Evolutionary conservation across 23 red algal genomes (phyloP).

Genomic region (Agarophyton chilense): DNA sequence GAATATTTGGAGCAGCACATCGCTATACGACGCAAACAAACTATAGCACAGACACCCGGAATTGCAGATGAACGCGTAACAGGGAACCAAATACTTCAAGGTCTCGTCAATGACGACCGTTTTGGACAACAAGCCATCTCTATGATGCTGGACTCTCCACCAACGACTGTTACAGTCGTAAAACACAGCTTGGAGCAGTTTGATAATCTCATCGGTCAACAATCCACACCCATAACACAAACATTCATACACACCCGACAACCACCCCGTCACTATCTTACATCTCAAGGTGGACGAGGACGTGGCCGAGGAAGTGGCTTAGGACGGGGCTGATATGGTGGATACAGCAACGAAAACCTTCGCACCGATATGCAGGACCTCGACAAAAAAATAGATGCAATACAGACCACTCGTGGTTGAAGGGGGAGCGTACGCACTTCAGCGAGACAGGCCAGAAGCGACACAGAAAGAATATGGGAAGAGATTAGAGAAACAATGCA

Average conservation of each 20-base stretch:
- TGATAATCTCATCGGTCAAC: neutral
- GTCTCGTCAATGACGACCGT: neutral
- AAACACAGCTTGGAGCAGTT: neutral
- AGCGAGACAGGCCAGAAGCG: neutral
- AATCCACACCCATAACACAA: neutral
- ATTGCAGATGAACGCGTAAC: neutral
- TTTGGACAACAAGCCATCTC: neutral
- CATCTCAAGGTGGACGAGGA: neutral
- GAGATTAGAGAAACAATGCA: neutral
- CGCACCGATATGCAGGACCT: neutral
- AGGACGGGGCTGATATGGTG: neutral
- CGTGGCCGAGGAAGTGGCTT: neutral
- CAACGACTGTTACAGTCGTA: neutral
- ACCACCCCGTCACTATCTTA: no score
- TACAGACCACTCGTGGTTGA: neutral
- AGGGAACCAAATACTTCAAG: neutral
- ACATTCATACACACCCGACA: no score
- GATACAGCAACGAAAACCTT: neutral
- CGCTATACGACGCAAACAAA: neutral
- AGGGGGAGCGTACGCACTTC: neutral
- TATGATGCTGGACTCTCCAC: neutral
- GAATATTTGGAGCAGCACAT: neutral
- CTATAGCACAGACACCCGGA: neutral
- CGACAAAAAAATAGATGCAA: neutral
- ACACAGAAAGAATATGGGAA: neutral